A percentile compares a stretch with the other conserved stretches of the same genome.
phyloP scores from a whole-genome alignment of 2,329 filamentous ascomycete genomes.

The Hortaea werneckii region DNA sequence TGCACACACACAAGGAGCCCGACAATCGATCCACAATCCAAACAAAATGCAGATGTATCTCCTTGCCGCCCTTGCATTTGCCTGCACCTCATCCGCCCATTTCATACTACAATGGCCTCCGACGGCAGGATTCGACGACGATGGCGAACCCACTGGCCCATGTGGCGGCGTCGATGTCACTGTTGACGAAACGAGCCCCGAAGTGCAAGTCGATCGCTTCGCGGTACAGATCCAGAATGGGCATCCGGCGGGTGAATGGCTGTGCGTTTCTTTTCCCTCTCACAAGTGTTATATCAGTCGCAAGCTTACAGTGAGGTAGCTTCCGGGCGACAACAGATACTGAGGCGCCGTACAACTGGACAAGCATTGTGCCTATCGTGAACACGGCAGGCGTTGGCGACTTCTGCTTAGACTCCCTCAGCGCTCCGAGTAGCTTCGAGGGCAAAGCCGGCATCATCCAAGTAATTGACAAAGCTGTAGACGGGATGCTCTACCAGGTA shows the following conservation, averaged over 20 bases:
- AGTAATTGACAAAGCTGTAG: conserved; percentile 18
- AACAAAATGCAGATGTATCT: conserved; percentile 13
- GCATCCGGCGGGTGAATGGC: conserved; percentile 13
- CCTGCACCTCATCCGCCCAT: conserved; percentile 30
- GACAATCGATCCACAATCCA: neutral
- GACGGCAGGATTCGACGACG: conserved; percentile 21
- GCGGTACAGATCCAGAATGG: conserved; percentile 17
- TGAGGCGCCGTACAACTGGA: conserved; percentile 21
- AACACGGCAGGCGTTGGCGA: conserved; percentile 16
- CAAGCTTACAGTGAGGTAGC: neutral
- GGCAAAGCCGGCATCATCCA: conserved; percentile 21
- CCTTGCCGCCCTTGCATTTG: conserved; percentile 17
- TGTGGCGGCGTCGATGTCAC: conserved; percentile 19
- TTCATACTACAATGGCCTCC: conserved; percentile 33
- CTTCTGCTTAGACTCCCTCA: conserved; percentile 20
- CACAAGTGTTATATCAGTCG: too few species aligned
- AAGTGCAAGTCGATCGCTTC: conserved; percentile 21
- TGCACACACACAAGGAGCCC: too few species aligned
- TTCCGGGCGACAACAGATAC: conserved; percentile 21
- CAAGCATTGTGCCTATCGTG: conserved; percentile 17
- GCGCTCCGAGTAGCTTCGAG: conserved; percentile 16
- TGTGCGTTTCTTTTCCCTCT: neutral
- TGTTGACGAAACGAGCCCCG: conserved; percentile 13
- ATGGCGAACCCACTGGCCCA: conserved; percentile 16
- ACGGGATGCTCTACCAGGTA: conserved; percentile 25